phyloP scores from a whole-genome alignment of 805 yeast genomes.

The Candida taoyuanica region DNA sequence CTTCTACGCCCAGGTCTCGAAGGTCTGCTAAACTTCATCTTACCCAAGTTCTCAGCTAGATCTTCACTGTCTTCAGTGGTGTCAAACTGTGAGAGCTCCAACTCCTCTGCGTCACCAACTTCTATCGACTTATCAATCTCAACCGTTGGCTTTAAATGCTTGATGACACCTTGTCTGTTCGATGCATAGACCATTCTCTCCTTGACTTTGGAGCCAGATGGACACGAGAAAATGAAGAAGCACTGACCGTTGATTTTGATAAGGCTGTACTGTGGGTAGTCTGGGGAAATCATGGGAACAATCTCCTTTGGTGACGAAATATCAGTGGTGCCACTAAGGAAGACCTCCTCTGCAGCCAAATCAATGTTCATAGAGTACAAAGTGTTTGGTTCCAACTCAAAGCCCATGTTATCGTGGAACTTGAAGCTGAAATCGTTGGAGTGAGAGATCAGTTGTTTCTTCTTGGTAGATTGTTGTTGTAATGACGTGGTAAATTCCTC shows the following conservation, averaged over 20 bases:
- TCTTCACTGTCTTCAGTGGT: slow-evolving; percentile 17
- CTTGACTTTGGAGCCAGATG: slow-evolving; percentile 83
- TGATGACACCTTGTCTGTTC: slow-evolving; percentile 57
- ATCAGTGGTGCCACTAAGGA: slow-evolving; percentile 28
- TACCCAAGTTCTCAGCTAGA: slow-evolving; percentile 9
- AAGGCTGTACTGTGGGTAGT: slow-evolving; percentile 56
- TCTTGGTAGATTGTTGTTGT: slow-evolving; percentile 29
- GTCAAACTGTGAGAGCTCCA: slow-evolving; percentile 49
- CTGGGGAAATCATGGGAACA: slow-evolving; percentile 31
- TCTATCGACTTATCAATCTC: slow-evolving; percentile 46
- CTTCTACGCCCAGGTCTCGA: slow-evolving; percentile 62
- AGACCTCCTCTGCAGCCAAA: slow-evolving; percentile 42
- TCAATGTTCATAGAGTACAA: slow-evolving; percentile 51
- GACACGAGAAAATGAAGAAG: slow-evolving; percentile 80
- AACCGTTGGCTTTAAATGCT: slow-evolving; percentile 37
- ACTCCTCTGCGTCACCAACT: slow-evolving; percentile 68
- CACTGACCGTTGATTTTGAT: slow-evolving; percentile 38
- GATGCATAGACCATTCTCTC: slow-evolving; percentile 93
- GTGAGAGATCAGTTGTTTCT: slow-evolving; percentile 20
- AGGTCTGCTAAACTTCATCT: slow-evolving; percentile 52
- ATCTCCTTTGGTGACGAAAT: slow-evolving; percentile 28
- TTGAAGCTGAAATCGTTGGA: slow-evolving; percentile 26
- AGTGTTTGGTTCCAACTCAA: slow-evolving; percentile 28
- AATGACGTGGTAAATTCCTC: slow-evolving; percentile 35
- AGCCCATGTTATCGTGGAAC: slow-evolving; percentile 26